Evolutionary conservation across 108 stramenopile species (phyloP).

Genomic region (Skeletonema costatum): DNA sequence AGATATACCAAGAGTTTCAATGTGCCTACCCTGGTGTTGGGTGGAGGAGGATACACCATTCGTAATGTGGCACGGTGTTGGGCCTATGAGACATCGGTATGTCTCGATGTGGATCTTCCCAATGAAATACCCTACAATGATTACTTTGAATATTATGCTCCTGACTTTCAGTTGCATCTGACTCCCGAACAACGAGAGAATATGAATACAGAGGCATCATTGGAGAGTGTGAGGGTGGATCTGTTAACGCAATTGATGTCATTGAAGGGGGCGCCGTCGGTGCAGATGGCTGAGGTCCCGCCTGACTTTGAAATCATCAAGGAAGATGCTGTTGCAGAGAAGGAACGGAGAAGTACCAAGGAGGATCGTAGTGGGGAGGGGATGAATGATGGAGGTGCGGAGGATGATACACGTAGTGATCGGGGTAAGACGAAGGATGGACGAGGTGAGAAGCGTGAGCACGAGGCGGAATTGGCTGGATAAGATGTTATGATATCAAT

Average conservation of each 20-base stretch:
- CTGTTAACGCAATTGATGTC: conserved; percentile 80
- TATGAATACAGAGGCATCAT: conserved; percentile 68
- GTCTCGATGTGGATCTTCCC: conserved; percentile 72
- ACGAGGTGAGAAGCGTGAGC: conserved; percentile 42
- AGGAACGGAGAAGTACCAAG: conserved; percentile 24
- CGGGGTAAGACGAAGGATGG: conserved; percentile 45
- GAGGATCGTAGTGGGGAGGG: conserved; percentile 28
- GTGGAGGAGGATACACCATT: conserved; percentile 99
- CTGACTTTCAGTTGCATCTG: conserved; percentile 97
- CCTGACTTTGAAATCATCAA: conserved; percentile 69
- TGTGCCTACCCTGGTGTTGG: conserved; percentile 95
- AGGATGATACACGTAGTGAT: conserved; percentile 36
- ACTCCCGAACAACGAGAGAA: conserved; percentile 86
- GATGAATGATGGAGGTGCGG: conserved; percentile 48
- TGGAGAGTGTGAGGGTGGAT: conserved; percentile 72
- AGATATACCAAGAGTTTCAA: conserved; percentile 89
- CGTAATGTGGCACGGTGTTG: conserved; percentile 98
- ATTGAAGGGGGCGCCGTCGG: conserved; percentile 89
- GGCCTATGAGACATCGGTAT: conserved; percentile 95
- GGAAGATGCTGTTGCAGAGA: conserved; percentile 47
- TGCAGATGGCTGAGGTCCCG: conserved; percentile 93
- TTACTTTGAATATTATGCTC: conserved; percentile 99
- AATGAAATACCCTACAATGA: conserved; percentile 99
- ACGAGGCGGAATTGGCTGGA: conserved; percentile 43
- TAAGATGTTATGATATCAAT: neutral